Percentiles rank a stretch among this genome's conserved stretches.
These are phyloP conservation scores for Eucalyptus curtisii DNA, from an alignment of 345 rosid species.

Conservation along the genomic window DNA sequence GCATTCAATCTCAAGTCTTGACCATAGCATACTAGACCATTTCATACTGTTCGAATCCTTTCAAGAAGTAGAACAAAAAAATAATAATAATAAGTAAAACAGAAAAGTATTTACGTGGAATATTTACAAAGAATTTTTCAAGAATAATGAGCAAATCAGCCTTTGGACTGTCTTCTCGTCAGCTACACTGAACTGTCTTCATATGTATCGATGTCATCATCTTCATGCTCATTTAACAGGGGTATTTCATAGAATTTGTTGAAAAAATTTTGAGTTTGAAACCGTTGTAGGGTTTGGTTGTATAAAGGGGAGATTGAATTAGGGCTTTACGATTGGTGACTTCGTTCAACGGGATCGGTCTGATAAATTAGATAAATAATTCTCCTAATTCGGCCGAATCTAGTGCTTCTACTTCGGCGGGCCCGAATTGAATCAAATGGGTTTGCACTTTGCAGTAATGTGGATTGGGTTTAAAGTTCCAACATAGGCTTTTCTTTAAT, in stretches of 20 bases:
- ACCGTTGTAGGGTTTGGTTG: not conserved
- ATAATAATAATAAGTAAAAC: too few relatives aligned
- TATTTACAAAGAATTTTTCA: too few relatives aligned
- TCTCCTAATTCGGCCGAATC: not conserved
- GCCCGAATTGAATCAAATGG: not conserved
- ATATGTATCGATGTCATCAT: too few relatives aligned
- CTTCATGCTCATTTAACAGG: not conserved
- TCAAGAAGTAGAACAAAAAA: too few relatives aligned
- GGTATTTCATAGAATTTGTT: not conserved
- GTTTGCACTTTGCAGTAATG: not conserved
- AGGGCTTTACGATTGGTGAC: not conserved
- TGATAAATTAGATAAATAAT: not conserved
- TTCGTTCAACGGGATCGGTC: too few relatives aligned
- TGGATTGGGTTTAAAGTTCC: not conserved
- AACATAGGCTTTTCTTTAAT: not conserved
- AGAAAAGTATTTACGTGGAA: too few relatives aligned
- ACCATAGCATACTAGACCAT: too few relatives aligned
- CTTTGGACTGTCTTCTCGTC: too few relatives aligned
- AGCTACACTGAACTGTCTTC: too few relatives aligned
- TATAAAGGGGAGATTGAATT: not conserved
- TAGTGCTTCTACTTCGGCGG: not conserved
- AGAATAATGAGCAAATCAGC: too few relatives aligned
- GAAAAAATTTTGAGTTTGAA: not conserved
- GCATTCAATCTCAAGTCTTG: too few relatives aligned
- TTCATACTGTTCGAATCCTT: too few relatives aligned